Evolutionary conservation across 2,329 filamentous ascomycete species (phyloP).

Genomic region (Talaromyces atroroseus): DNA sequence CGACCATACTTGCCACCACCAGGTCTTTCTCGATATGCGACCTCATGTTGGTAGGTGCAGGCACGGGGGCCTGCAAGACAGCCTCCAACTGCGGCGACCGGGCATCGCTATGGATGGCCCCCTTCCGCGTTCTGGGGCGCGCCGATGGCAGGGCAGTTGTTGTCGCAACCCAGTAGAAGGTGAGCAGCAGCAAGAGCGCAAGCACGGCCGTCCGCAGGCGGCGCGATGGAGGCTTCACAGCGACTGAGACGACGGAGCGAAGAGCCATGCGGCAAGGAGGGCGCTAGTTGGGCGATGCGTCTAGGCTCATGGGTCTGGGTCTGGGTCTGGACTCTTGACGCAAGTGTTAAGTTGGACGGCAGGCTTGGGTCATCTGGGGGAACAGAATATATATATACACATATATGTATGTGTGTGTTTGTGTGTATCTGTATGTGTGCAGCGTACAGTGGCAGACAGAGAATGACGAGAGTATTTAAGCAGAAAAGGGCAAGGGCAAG

Average conservation of each 20-base stretch:
- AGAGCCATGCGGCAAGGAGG: neutral
- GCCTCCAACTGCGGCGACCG: neutral
- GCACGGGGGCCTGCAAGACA: neutral
- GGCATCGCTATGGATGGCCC: neutral
- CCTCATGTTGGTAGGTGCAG: neutral
- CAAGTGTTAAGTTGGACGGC: too few species aligned
- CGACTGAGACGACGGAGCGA: neutral
- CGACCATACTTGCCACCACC: conserved; percentile 37
- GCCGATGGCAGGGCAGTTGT: neutral
- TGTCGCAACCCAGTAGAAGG: conserved; percentile 6
- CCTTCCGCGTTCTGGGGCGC: neutral
- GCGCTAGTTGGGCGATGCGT: neutral
- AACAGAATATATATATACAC: too few species aligned
- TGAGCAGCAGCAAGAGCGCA: conserved; percentile 7
- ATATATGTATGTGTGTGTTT: too few species aligned
- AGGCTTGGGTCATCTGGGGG: neutral
- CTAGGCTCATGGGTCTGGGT: neutral
- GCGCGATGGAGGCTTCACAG: conserved; percentile 3
- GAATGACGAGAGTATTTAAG: neutral
- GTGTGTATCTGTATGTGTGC: too few species aligned
- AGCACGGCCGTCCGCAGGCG: conserved; percentile 1
- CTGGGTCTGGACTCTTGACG: too few species aligned
- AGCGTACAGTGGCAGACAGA: neutral
- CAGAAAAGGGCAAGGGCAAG: neutral
- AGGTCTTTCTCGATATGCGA: conserved; percentile 23